Percentiles rank a stretch among this genome's conserved stretches.
Evolutionary conservation across 345 rosid genomes (phyloP).

Genomic region (Melaleuca quinquenervia): DNA sequence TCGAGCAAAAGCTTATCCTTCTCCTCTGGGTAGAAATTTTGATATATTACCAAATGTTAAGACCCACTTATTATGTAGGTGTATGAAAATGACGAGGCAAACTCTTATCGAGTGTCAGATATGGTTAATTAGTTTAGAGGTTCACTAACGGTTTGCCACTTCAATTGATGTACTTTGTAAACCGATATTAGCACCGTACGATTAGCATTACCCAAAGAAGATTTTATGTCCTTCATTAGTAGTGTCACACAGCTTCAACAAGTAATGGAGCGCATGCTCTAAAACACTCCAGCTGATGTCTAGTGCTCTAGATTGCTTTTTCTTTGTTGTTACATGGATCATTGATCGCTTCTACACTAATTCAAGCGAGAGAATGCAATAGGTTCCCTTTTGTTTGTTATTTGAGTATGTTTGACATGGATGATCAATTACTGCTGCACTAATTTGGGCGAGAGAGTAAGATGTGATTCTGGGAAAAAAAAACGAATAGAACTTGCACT

Average conservation of each 20-base stretch:
- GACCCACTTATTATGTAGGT: background rate
- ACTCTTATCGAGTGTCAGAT: background rate
- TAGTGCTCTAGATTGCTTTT: background rate
- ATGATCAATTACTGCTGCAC: background rate
- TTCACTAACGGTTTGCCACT: background rate
- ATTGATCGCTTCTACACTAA: too few species aligned
- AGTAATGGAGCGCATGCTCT: background rate
- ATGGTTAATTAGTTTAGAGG: background rate
- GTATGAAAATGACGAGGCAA: background rate
- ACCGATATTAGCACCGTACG: background rate
- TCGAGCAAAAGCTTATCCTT: background rate
- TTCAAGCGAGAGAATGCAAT: too few species aligned
- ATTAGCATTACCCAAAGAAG: too few species aligned
- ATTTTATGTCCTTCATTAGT: too few species aligned
- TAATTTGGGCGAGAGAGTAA: background rate
- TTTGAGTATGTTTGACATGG: background rate
- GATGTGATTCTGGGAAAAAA: background rate
- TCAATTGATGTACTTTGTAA: background rate
- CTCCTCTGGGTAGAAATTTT: background rate
- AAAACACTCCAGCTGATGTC: background rate
- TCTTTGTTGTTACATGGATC: background rate
- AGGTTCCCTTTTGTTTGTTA: background rate
- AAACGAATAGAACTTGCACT: background rate
- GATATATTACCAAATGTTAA: background rate
- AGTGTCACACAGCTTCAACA: too few species aligned